Percentiles rank a stretch among this genome's conserved stretches.
Evolutionary conservation across 768 basidiomycete genomes (phyloP).

Genomic region (Pleurotus sapidus): DNA sequence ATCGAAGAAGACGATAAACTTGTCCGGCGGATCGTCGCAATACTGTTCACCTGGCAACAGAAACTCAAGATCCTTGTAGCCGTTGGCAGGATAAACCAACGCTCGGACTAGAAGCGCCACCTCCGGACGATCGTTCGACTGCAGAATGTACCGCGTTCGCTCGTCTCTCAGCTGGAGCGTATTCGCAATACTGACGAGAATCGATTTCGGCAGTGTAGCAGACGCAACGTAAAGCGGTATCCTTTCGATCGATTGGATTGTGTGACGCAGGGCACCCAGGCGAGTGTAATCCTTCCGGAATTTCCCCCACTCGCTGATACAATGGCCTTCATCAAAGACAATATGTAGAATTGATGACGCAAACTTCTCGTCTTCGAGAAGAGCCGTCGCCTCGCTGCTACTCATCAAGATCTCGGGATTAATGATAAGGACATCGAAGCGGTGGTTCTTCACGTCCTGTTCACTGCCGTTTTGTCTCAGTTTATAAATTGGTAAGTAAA

Average conservation of each 20-base stretch:
- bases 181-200: slow-evolving; percentile 13
- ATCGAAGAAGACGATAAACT: slow-evolving; percentile 26
- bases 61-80: slow-evolving; percentile 12
- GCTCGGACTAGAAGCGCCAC: slow-evolving; percentile 11
- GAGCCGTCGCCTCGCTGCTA: not conserved
- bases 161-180: slow-evolving; percentile 9
- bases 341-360: not conserved
- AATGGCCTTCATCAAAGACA: not conserved
- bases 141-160: slow-evolving; percentile 1
- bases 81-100: slow-evolving; percentile 9
- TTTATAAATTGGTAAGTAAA: too few species aligned
- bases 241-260: not conserved
- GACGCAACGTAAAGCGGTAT: slow-evolving; percentile 17
- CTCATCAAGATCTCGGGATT: not conserved
- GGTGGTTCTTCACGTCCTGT: not conserved
- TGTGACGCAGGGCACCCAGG: slow-evolving; percentile 12
- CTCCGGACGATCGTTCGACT: slow-evolving; percentile 18
- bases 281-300: slow-evolving; percentile 28
- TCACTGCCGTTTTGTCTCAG: too few species aligned
- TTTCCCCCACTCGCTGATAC: too few species aligned
- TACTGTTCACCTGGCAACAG: slow-evolving; percentile 9
- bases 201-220: slow-evolving; percentile 15
- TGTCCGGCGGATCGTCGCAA: slow-evolving; percentile 5
- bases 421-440: too few species aligned
- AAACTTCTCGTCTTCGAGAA: not conserved